phyloP scores from a whole-genome alignment of 164 flowering plant species.

The grape (Vitis vinifera) region DNA sequence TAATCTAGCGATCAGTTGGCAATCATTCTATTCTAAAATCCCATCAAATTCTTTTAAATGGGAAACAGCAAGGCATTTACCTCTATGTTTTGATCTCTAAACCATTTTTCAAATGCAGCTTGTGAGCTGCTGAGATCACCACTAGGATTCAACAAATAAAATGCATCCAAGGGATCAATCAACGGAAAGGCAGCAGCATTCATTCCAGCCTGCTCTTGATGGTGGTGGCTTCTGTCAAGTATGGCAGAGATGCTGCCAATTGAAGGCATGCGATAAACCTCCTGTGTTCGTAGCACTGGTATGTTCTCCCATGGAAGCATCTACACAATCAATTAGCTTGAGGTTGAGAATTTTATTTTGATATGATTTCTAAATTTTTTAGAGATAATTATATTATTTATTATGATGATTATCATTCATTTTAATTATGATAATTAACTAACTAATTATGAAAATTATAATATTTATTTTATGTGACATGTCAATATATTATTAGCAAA shows the following conservation, averaged over 20 bases:
- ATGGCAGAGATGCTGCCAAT: slow-evolving; percentile 59
- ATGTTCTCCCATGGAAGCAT: slow-evolving; percentile 99
- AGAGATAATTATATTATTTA: too few relatives aligned
- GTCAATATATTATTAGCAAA: too few relatives aligned
- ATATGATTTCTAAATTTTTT: too few relatives aligned
- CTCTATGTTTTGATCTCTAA: slow-evolving; percentile 71
- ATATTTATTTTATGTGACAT: too few relatives aligned
- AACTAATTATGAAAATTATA: too few relatives aligned
- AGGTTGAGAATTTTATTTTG: too few relatives aligned
- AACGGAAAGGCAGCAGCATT: slow-evolving; percentile 47
- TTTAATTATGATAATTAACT: too few relatives aligned
- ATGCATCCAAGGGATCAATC: slow-evolving; percentile 91
- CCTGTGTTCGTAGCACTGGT: slow-evolving; percentile 74
- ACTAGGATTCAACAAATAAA: slow-evolving; percentile 87
- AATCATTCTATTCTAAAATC: too few relatives aligned
- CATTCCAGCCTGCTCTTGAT: slow-evolving; percentile 26
- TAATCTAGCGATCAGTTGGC: too few relatives aligned
- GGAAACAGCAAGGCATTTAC: slow-evolving; percentile 29
- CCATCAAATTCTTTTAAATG: too few relatives aligned
- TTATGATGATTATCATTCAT: too few relatives aligned
- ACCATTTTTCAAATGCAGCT: slow-evolving; percentile 82
- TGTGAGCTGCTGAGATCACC: slow-evolving; percentile 83
- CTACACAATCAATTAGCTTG: slow-evolving; percentile 33
- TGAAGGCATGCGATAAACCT: slow-evolving; percentile 97
- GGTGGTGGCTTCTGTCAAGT: slow-evolving; percentile 36